Conservation (phyloP, 2,329 filamentous ascomycete genomes). For the Emydomyces testavorans region DNA sequence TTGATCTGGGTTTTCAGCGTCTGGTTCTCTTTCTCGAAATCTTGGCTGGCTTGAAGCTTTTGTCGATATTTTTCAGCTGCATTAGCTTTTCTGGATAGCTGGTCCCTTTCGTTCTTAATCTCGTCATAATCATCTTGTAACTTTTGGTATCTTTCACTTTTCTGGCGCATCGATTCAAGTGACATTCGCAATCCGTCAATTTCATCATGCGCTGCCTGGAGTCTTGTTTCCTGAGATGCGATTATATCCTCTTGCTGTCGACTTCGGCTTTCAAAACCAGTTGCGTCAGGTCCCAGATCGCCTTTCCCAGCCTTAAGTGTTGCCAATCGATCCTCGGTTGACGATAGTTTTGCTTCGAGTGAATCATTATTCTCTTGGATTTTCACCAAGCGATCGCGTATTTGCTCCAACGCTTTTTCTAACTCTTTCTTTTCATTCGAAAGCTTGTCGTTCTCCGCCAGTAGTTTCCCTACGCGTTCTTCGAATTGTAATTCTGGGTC, state of each 20-base stretch:
- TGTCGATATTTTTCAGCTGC: conserved; percentile 41
- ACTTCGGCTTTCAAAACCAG: conserved; percentile 30
- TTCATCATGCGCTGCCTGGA: conserved; percentile 42
- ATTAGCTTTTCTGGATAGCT: conserved; percentile 38
- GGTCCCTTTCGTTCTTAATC: conserved; percentile 38
- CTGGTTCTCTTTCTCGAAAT: conserved; percentile 40
- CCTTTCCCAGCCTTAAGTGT: conserved; percentile 41
- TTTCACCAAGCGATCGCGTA: conserved; percentile 51
- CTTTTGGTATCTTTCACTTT: conserved; percentile 37
- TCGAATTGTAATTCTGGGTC: conserved; percentile 39
- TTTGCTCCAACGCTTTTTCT: conserved; percentile 38
- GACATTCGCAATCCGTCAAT: conserved; percentile 36
- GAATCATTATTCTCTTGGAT: conserved; percentile 41
- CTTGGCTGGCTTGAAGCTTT: conserved; percentile 39
- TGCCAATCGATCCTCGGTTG: conserved; percentile 41
- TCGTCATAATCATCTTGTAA: conserved; percentile 41
- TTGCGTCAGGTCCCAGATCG: conserved; percentile 38
- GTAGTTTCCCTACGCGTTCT: conserved; percentile 38
- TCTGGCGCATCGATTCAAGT: conserved; percentile 35
- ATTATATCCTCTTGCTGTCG: conserved; percentile 54
- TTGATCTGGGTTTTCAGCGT: conserved; percentile 37
- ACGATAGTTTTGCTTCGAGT: conserved; percentile 35
- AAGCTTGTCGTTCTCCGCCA: conserved; percentile 49
- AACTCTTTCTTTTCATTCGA: conserved; percentile 41
- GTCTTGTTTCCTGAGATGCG: conserved; percentile 55